Evolutionary conservation across 495 filamentous ascomycete genomes (phyloP).

Genomic region (Ramalina intermedia): DNA sequence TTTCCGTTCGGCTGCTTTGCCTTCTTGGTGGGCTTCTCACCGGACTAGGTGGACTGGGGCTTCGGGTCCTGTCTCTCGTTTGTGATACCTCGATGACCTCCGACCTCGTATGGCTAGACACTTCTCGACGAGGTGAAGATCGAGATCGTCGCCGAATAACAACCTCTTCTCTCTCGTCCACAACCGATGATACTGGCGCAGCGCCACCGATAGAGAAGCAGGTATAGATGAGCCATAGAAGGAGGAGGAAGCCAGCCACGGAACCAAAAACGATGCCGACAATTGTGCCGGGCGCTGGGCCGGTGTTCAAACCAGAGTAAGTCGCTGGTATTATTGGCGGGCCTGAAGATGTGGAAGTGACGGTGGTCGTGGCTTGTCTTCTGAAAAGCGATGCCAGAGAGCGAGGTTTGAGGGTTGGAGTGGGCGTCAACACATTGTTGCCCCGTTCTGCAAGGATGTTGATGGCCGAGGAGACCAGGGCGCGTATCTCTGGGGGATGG

Average conservation of each 20-base stretch:
- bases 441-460: conserved; percentile 4
- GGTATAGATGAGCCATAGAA: conserved; percentile 62
- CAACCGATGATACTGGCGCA: conserved; percentile 14
- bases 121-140: conserved; percentile 11
- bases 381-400: conserved; percentile 13
- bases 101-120: conserved; percentile 3
- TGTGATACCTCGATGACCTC: conserved; percentile 1
- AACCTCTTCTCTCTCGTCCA: conserved; percentile 20
- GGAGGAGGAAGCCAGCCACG: conserved; percentile 66
- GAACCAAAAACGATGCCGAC: conserved; percentile 72
- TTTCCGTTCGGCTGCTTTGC: conserved; percentile 11
- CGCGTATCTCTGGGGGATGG: conserved; percentile 8
- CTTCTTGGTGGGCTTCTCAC: conserved; percentile 18
- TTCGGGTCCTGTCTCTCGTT: conserved; percentile 9
- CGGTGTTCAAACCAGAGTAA: conserved; percentile 46
- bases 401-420: conserved; percentile 2
- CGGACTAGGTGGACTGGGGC: conserved; percentile 6
- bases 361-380: conserved; percentile 9
- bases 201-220: conserved; percentile 37
- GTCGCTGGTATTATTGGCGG: conserved; percentile 44
- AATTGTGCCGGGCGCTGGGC: conserved; percentile 56
- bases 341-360: not conserved
- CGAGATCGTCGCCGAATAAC: conserved; percentile 14
- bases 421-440: not conserved
- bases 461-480: conserved; percentile 9